Base-by-base conservation (phyloP, 2,329 filamentous ascomycete genomes). In the Penicillium sp. region DNA sequence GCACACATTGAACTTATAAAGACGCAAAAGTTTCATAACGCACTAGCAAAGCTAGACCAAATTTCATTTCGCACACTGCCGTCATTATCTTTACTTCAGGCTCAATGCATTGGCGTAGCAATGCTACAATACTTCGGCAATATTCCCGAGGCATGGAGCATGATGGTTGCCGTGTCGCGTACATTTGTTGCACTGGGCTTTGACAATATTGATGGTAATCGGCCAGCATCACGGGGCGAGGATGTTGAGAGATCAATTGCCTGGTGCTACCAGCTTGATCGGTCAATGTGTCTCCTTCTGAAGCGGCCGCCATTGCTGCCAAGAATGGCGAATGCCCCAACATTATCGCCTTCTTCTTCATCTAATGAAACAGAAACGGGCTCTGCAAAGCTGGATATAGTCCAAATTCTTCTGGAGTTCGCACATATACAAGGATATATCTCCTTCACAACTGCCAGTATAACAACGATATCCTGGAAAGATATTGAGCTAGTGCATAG, bases 251-350 rank as follows among this genome's bases (percentile, higher is more conserved):
- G 55, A 30, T 62, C 49, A 20, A 49, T 69, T 20, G 64, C 57
- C 16, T 69, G 65, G 64, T 69, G 66, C 47, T 68, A 64, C 43
- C 68, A 65, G 30, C 57, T 67, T 5, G 66, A 69, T 52, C 46
- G 62, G 24, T 66, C 63, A 1, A 57, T 68, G 14, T 65, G 67
- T 52, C 50, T 64, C 14, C 63, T 69, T 30, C 57, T 68, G 12
- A 33, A 50, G 30, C 64, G 62, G 18, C 61, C 62, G 16, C 43
- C 63, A 5, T 64, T 67, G 1, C 47, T 68, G 18, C 65, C 55
- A 5, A 30, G 26, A 16, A 7, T 26, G 5, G 14, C 21, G 3
- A 53, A 3, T 35, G 3, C 51, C 6, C 42, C 18, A 5, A n/a
- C 11, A 33, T 8, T 30, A 23, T 23, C 24, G 43, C 12, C 18